Conservation (phyloP, 768 basidiomycete genomes). For the Tubosaeta sp. region DNA sequence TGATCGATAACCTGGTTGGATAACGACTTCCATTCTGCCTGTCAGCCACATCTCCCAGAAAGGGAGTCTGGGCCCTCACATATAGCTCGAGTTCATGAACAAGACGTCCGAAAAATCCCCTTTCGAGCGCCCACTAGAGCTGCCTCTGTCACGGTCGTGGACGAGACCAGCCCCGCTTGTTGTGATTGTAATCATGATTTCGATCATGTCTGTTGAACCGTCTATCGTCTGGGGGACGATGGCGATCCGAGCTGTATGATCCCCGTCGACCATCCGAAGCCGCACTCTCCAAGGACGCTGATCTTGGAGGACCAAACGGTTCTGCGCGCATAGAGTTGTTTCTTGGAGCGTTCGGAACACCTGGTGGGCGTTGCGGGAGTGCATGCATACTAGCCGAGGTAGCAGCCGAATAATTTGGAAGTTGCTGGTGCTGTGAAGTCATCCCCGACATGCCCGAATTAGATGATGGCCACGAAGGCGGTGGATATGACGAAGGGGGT, state of each 20-base stretch:
- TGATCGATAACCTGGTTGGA: background rate
- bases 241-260: slow-evolving; percentile 14
- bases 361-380: slow-evolving; percentile 20
- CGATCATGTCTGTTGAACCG: slow-evolving; percentile 9
- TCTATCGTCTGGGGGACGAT: slow-evolving; percentile 14
- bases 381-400: background rate
- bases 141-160: slow-evolving; percentile 1
- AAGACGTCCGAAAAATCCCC: background rate
- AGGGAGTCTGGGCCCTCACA: background rate
- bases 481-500: background rate
- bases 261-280: slow-evolving; percentile 18
- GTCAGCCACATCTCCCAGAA: background rate
- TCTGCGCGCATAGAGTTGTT: slow-evolving; percentile 13
- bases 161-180: slow-evolving; percentile 6
- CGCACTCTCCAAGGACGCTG: slow-evolving; percentile 14
- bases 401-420: background rate
- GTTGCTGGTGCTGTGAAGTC: background rate
- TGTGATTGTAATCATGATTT: slow-evolving; percentile 4
- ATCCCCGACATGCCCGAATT: slow-evolving; percentile 1
- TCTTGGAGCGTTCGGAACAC: background rate
- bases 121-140: background rate
- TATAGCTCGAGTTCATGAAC: background rate
- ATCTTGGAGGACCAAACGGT: slow-evolving; percentile 14
- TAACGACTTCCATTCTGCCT: background rate
- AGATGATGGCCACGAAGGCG: slow-evolving; percentile 1